Percentiles rank a stretch among this genome's conserved stretches.
Conservation (phyloP, 495 filamentous ascomycete genomes). For the Talaromyces stipitatus region DNA sequence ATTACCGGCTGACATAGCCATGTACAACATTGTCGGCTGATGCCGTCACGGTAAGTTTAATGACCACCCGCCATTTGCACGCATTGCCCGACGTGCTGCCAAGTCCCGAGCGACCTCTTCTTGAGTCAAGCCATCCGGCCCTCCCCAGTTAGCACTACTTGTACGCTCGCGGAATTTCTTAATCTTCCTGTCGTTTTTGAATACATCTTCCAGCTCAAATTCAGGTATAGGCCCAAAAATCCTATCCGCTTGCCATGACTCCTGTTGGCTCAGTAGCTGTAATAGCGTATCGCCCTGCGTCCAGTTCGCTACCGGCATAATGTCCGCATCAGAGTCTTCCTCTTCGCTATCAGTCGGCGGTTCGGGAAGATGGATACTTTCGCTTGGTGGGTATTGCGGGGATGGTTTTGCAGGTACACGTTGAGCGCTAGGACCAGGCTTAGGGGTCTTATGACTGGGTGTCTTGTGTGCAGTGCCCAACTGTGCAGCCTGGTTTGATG, state of each 20-base stretch:
- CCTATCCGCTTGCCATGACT: constrained; percentile 72
- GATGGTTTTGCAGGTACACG: constrained; percentile 53
- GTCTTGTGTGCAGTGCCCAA: constrained; percentile 48
- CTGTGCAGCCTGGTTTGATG: constrained; percentile 43
- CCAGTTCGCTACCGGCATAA: constrained; percentile 67
- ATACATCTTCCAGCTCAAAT: constrained; percentile 91
- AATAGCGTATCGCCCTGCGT: constrained; percentile 72
- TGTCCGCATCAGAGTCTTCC: constrained; percentile 56
- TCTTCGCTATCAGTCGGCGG: constrained; percentile 85
- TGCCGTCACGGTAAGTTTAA: constrained; percentile 18
- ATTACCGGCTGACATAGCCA: neutral
- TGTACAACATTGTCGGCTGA: neutral
- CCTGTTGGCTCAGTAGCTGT: constrained; percentile 63
- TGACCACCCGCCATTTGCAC: constrained; percentile 79
- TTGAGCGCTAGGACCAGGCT: constrained; percentile 33
- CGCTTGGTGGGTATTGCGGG: constrained; percentile 70
- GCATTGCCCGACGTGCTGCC: constrained; percentile 71
- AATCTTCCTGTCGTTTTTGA: constrained; percentile 70
- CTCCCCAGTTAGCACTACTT: constrained; percentile 86
- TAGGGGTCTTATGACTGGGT: constrained; percentile 34
- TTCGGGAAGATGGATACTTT: constrained; percentile 78
- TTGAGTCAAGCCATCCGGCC: constrained; percentile 78
- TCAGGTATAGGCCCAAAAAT: constrained; percentile 85
- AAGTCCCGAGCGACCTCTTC: constrained; percentile 78
- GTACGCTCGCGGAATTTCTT: constrained; percentile 82